Percentiles rank a stretch among this genome's conserved stretches.
These are phyloP conservation scores for Aspergillus sclerotioniger DNA, from an alignment of 495 filamentous ascomycete species.

Conservation along the genomic window DNA sequence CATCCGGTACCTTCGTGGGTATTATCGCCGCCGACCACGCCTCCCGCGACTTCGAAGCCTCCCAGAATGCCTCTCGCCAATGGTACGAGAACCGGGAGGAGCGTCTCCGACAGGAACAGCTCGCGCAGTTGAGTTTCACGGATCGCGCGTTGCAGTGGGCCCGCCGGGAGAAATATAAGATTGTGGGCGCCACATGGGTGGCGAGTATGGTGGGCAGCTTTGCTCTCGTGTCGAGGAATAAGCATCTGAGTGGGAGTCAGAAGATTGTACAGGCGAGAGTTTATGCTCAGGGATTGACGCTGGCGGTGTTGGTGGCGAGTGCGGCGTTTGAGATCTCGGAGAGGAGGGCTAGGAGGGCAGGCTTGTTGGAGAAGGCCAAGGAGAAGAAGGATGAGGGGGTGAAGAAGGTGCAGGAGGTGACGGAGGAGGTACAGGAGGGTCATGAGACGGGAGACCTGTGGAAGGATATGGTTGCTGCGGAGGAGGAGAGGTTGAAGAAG, in stretches of 20 bases:
- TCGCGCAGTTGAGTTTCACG: constrained; percentile 51
- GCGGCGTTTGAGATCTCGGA: constrained; percentile 90
- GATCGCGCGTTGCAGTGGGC: constrained; percentile 60
- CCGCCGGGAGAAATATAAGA: constrained; percentile 80
- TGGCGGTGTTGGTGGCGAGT: constrained; percentile 82
- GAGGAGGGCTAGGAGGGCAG: constrained; percentile 63
- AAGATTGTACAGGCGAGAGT: constrained; percentile 97
- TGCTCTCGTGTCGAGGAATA: constrained; percentile 73
- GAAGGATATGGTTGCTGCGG: constrained; percentile 81
- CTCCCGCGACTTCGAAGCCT: constrained; percentile 69
- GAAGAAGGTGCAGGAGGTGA: constrained; percentile 47
- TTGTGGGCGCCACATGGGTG: constrained; percentile 82
- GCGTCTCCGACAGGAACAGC: constrained; percentile 47
- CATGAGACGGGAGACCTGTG: constrained; percentile 80
- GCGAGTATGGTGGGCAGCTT: constrained; percentile 77
- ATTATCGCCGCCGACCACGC: constrained; percentile 84
- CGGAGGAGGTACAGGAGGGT: constrained; percentile 60
- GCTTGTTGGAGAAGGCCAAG: constrained; percentile 41
- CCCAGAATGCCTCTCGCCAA: constrained; percentile 59
- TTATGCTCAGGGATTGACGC: constrained; percentile 93
- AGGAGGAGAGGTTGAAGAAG: constrained; percentile 64
- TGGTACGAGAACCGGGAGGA: constrained; percentile 65
- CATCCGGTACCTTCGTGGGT: constrained; percentile 73
- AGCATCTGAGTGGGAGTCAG: constrained; percentile 71
- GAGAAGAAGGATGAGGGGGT: constrained; percentile 71